Percentiles rank a stretch among this genome's conserved stretches.
phyloP scores from a whole-genome alignment of 2,329 filamentous ascomycete species.

The Xylaria digitata region DNA sequence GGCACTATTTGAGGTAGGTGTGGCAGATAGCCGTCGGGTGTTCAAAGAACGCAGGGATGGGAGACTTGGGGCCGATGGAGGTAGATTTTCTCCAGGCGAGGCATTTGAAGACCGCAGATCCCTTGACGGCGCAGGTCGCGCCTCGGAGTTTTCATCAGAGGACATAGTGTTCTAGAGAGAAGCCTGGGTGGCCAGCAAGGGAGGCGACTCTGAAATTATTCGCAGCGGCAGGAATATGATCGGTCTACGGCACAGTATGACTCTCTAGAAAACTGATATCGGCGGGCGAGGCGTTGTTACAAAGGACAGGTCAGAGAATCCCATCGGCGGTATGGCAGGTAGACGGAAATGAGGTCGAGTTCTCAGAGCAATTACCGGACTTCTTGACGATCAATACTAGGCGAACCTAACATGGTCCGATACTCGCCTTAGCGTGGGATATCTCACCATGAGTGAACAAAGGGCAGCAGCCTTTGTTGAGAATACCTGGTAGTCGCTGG shows the following conservation, averaged over 20 bases:
- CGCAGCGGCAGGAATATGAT: conserved; percentile 50
- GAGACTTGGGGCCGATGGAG: conserved; percentile 48
- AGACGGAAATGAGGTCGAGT: conserved; percentile 41
- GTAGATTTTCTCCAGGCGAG: conserved; percentile 43
- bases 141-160: conserved; percentile 51
- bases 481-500: conserved; percentile 1
- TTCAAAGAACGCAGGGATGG: conserved; percentile 54
- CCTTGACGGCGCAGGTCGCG: conserved; percentile 53
- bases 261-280: conserved; percentile 57
- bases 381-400: conserved; percentile 38
- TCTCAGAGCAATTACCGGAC: conserved; percentile 49
- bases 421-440: conserved; percentile 8
- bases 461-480: conserved; percentile 34
- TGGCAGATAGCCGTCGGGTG: conserved; percentile 44
- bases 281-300: conserved; percentile 52
- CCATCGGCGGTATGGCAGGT: conserved; percentile 49
- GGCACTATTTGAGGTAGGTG: conserved; percentile 43
- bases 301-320: conserved; percentile 54
- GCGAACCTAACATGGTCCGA: conserved; percentile 4
- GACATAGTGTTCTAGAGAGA: conserved; percentile 51
- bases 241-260: conserved; percentile 57
- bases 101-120: conserved; percentile 48
- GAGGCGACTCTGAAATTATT: conserved; percentile 42
- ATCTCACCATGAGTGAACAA: conserved; percentile 51
- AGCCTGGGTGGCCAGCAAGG: conserved; percentile 43